Evolutionary conservation across 148 eudicot genomes (phyloP).

Genomic region (Nepenthes mirabilis): DNA sequence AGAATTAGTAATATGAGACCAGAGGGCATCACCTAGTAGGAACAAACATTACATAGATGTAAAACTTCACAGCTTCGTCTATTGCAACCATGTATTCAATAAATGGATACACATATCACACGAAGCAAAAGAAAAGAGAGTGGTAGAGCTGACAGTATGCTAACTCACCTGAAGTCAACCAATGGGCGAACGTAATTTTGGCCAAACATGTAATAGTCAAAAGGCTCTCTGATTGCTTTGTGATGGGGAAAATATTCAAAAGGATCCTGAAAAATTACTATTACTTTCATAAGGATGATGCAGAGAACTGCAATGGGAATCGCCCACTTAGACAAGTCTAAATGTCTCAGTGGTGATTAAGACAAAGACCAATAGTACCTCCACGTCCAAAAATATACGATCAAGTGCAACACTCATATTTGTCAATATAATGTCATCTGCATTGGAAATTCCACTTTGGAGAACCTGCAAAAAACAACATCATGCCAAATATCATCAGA

Average conservation of each 20-base stretch:
- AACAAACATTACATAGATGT: no score
- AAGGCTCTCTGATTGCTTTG: slow-evolving; percentile 79
- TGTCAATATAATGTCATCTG: slow-evolving; percentile 65
- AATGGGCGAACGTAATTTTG: slow-evolving; percentile 74
- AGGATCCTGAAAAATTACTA: slow-evolving; percentile 58
- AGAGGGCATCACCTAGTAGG: no score
- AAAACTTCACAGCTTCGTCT: no score
- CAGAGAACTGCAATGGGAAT: background rate
- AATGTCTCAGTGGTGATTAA: slow-evolving; percentile 3
- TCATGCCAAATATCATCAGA: background rate
- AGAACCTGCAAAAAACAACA: slow-evolving; percentile 34
- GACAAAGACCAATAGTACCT: slow-evolving; percentile 33
- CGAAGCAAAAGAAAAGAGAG: background rate
- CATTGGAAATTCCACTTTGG: slow-evolving; percentile 58
- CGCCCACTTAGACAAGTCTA: background rate
- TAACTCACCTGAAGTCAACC: slow-evolving; percentile 79
- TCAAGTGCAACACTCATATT: slow-evolving; percentile 78
- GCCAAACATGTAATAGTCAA: slow-evolving; percentile 79
- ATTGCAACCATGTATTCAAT: no score
- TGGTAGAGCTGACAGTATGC: slow-evolving; percentile 1
- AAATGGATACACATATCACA: no score
- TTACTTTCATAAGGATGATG: slow-evolving; percentile 9
- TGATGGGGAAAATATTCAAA: slow-evolving; percentile 70
- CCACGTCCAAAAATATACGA: slow-evolving; percentile 64
- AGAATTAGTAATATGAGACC: no score